Evolutionary conservation across 805 yeast genomes (phyloP), one percentile per base, ranked within the genome.

Genomic region (Saturnispora gosingensis): DNA sequence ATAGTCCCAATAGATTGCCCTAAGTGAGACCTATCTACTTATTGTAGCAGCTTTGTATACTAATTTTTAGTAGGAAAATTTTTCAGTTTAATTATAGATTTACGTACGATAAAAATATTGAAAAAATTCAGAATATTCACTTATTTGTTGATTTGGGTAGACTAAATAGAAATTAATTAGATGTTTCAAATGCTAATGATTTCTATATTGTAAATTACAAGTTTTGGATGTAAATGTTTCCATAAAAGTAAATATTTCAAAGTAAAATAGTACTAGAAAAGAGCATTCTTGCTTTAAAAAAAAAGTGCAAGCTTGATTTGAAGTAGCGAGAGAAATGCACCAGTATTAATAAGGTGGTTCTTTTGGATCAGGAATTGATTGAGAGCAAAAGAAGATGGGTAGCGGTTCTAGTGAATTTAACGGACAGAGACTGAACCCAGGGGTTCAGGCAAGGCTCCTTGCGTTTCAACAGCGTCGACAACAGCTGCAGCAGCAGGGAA

Each of bases 391-490:
- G 13, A 20, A 38, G 15, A 32, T 53, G 24, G 18, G 48, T 16
- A 43, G 55, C n/a, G 43, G 53, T 10, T 47, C 53, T 1, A 45
- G 54, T 5, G 53, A 51, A 6, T 48, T 54, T 25, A 47, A 46
- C 18, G 48, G 51, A 15, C 46, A 47, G 38, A 38, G 54, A 13
- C 71, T 83, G 48, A 81, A 77, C 59, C 83, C 93, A 10, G 91
- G 86, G 56, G 77, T 88, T 40, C 97, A 89, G 66, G 97, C 96
- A 1, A 74, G 93, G 56, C 75, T 90, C 36, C 70, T 85, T 65
- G 96, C 96, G 0, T 86, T 90, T 60, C 97, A 89, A 66, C 88
- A 87, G 56, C 81, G 84, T 61, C 77, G 97, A 58, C 82, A 80
- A 53, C 68, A 63, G 48, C 63, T 62, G 50, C 56, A 53, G 36